These are phyloP conservation scores for Triticum urartu DNA, from an alignment of 176 grass and related monocot genomes.

Conservation along the genomic window DNA sequence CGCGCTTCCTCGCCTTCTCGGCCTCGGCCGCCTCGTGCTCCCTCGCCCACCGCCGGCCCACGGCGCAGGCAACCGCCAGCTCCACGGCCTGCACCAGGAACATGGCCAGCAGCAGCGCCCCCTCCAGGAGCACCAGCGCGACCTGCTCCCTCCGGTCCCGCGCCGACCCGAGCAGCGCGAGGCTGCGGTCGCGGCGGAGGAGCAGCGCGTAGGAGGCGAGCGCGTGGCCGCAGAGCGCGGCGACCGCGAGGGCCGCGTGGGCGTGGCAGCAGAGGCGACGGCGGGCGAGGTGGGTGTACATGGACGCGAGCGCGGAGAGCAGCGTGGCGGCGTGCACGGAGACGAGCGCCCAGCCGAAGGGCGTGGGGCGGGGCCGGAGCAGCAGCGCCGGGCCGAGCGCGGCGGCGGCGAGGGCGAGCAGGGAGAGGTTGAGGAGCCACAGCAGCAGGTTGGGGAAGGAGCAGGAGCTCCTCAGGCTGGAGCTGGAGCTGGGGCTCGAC, in stretches of 20 bases:
- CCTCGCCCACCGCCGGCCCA: slow-evolving; percentile 44
- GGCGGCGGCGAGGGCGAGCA: slow-evolving; percentile 45
- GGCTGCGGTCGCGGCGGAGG: slow-evolving; percentile 42
- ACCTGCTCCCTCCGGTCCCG: slow-evolving; percentile 62
- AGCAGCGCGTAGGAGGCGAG: slow-evolving; percentile 47
- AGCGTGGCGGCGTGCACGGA: slow-evolving; percentile 50
- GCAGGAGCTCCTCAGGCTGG: slow-evolving; percentile 31
- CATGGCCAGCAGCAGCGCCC: slow-evolving; percentile 57
- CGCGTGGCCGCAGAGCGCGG: slow-evolving; percentile 52
- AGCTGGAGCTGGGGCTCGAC: neutral
- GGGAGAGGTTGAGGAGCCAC: slow-evolving; percentile 52
- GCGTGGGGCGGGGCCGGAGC: slow-evolving; percentile 46
- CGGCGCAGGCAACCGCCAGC: slow-evolving; percentile 37
- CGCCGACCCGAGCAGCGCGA: slow-evolving; percentile 42
- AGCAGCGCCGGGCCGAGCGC: slow-evolving; percentile 55
- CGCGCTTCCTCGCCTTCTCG: slow-evolving; percentile 59
- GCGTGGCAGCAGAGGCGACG: slow-evolving; percentile 37
- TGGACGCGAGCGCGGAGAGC: slow-evolving; percentile 46
- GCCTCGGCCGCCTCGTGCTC: slow-evolving; percentile 50
- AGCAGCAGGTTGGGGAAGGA: slow-evolving; percentile 49
- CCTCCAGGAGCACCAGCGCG: slow-evolving; percentile 49
- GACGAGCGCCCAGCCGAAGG: slow-evolving; percentile 72
- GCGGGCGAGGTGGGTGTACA: slow-evolving; percentile 50
- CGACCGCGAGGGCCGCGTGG: slow-evolving; percentile 37
- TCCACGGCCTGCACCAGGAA: slow-evolving; percentile 44